Conservation (phyloP, 371 early-diverging fungal species). For the Apophysomyces ossiformis region DNA sequence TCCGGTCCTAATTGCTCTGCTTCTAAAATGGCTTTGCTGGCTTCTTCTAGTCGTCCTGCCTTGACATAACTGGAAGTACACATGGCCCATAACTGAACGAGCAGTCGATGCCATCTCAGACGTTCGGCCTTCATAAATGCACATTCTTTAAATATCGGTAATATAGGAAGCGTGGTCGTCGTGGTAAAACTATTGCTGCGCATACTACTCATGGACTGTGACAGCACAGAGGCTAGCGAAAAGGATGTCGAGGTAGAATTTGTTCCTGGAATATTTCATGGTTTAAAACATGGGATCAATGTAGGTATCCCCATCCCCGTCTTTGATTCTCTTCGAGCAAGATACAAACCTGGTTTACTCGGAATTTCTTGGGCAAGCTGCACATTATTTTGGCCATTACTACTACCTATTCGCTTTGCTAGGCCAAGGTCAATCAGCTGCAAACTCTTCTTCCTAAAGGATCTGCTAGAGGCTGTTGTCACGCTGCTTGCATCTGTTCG, state of each 20-base stretch:
- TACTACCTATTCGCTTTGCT: slow-evolving; percentile 23
- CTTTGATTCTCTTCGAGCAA: no score
- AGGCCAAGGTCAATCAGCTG: slow-evolving; percentile 25
- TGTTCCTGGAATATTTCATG: not conserved
- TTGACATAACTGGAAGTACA: slow-evolving; percentile 64
- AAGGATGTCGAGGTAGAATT: not conserved
- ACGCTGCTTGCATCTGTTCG: not conserved
- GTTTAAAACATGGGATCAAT: no score
- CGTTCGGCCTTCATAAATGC: slow-evolving; percentile 27
- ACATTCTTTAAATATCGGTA: slow-evolving; percentile 11
- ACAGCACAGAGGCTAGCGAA: not conserved
- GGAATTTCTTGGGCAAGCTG: slow-evolving; percentile 2
- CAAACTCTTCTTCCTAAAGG: slow-evolving; percentile 26
- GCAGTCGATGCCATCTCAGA: slow-evolving; percentile 31
- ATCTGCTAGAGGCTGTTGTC: slow-evolving; percentile 11
- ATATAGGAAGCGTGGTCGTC: not conserved
- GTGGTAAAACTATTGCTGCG: slow-evolving; percentile 7
- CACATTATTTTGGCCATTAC: not conserved
- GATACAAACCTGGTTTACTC: not conserved
- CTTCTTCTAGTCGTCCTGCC: slow-evolving; percentile 63
- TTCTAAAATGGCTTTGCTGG: slow-evolving; percentile 63
- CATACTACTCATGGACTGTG: not conserved
- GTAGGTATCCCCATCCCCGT: no score
- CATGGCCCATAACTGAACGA: slow-evolving; percentile 57
- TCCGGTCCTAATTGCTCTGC: slow-evolving; percentile 59